Percentiles rank a stretch among this genome's conserved stretches.
phyloP scores from a whole-genome alignment of 176 grass and related monocot species.

The Oryza longistaminata region DNA sequence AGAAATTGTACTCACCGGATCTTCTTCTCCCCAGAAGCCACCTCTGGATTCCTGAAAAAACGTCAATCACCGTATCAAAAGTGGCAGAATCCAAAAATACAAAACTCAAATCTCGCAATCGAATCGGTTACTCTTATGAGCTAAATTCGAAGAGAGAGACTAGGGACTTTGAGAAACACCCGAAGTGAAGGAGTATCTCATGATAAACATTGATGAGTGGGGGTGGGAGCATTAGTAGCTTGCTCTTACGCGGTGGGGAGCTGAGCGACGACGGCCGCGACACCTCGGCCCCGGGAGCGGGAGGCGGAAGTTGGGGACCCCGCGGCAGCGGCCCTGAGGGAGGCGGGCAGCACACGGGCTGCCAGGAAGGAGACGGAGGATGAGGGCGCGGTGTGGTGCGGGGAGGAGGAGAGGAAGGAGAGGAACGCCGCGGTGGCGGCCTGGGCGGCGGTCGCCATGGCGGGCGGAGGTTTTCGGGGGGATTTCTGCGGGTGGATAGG shows the following conservation, averaged over 20 bases:
- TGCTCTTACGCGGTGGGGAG: constrained; percentile 47
- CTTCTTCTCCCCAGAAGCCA: constrained; percentile 48
- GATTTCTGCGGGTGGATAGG: constrained; percentile 10
- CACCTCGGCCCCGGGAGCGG: constrained; percentile 22
- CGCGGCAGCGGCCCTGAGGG: constrained; percentile 19
- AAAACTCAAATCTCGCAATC: background rate
- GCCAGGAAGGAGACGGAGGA: constrained; percentile 30
- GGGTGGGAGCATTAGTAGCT: background rate
- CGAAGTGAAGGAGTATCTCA: constrained; percentile 11
- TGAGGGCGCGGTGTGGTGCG: constrained; percentile 25
- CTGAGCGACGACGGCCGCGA: constrained; percentile 44
- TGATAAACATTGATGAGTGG: background rate
- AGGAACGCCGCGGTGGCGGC: constrained; percentile 45
- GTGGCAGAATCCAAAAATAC: constrained; percentile 9
- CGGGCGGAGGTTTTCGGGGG: background rate
- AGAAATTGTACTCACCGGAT: constrained; percentile 43
- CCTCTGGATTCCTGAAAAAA: constrained; percentile 43
- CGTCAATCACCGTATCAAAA: constrained; percentile 8
- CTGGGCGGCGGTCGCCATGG: constrained; percentile 39
- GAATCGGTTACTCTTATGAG: background rate
- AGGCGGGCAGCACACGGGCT: constrained; percentile 10
- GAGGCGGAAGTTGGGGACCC: constrained; percentile 20
- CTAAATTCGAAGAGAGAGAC: constrained; percentile 9
- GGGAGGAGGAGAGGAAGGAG: constrained; percentile 37
- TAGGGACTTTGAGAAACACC: background rate